These are phyloP conservation scores for Dunaliella sp. DNA, from an alignment of 139 green algal species.

Conservation along the genomic window DNA sequence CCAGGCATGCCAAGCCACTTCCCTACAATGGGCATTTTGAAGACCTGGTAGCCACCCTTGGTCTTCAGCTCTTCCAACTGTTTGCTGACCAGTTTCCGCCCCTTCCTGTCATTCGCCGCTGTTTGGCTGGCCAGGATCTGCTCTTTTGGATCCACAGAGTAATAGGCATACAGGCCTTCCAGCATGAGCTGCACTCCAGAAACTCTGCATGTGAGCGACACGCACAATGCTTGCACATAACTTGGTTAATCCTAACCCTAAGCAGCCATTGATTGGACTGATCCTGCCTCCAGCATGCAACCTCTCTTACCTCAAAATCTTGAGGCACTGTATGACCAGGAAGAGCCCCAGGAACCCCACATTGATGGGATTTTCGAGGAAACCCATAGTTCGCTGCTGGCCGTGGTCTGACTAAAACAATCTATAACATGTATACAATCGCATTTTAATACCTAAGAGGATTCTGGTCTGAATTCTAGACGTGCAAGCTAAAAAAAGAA, in stretches of 20 bases:
- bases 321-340: not conserved
- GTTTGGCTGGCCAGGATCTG: not conserved
- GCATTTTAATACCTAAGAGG: no score
- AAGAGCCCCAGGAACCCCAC: not conserved
- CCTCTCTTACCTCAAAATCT: not conserved
- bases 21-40: not conserved
- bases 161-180: not conserved
- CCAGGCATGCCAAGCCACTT: not conserved
- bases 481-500: no score
- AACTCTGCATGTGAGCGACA: not conserved
- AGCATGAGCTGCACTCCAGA: slow-evolving; percentile 2
- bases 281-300: no score
- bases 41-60: not conserved
- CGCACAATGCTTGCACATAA: no score
- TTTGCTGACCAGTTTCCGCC: not conserved
- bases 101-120: not conserved
- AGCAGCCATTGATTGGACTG: no score
- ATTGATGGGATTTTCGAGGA: not conserved
- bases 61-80: not conserved
- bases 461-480: no score
- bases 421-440: no score
- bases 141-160: not conserved
- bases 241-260: no score
- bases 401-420: not conserved
- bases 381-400: not conserved